Evolutionary conservation across 202 grass and related monocot species (phyloP).

Genomic region (Panicum virgatum): DNA sequence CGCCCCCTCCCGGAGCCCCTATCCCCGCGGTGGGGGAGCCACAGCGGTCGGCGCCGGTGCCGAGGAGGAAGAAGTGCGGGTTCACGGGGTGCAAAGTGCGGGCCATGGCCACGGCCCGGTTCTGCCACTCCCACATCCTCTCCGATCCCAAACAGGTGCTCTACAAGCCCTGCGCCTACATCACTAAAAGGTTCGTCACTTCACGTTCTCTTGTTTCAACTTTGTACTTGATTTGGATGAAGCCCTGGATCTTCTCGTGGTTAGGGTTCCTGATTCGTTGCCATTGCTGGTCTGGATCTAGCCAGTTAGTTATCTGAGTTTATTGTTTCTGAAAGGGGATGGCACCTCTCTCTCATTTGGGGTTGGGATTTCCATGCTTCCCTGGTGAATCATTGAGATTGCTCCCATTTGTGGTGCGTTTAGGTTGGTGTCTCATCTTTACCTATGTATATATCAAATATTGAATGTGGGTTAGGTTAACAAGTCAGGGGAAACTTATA

Average conservation of each 20-base stretch:
- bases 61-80: constrained; percentile 64
- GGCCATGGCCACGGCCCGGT: constrained; percentile 74
- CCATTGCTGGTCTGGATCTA: constrained; percentile 32
- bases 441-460: too few relatives aligned
- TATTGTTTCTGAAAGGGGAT: not conserved
- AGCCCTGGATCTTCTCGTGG: constrained; percentile 2
- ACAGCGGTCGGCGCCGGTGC: constrained; percentile 10
- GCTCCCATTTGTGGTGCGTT: not conserved
- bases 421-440: not conserved
- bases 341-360: not conserved
- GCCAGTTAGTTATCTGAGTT: constrained; percentile 7
- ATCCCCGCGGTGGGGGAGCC: constrained; percentile 1
- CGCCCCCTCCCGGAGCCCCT: not conserved
- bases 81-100: constrained; percentile 74
- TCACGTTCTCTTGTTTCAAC: not conserved
- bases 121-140: constrained; percentile 77
- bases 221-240: not conserved
- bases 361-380: constrained; percentile 4
- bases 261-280: constrained; percentile 20
- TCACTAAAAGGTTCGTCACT: constrained; percentile 56
- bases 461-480: too few relatives aligned
- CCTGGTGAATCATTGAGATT: not conserved
- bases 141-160: constrained; percentile 59
- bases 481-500: not conserved
- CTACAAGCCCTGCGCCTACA: constrained; percentile 64